Conservation (phyloP, 495 filamentous ascomycete genomes). For the Neurospora sp. region DNA sequence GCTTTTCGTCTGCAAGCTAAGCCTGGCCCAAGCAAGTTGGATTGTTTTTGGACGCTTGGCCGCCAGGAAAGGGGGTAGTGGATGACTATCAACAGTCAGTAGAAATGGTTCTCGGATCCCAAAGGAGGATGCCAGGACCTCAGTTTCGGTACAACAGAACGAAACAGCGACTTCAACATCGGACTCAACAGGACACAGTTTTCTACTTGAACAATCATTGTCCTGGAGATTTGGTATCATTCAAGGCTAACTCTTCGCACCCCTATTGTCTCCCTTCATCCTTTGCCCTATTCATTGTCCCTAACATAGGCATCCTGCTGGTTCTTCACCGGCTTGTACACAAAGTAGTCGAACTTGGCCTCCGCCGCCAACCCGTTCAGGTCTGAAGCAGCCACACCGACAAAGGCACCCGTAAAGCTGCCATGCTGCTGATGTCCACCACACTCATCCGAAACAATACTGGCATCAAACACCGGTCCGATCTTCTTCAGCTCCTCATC, state of each 20-base stretch:
- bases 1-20: not conserved
- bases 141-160: not conserved
- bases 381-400: constrained; percentile 44
- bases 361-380: constrained; percentile 36
- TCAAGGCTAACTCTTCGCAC: not conserved
- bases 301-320: constrained; percentile 36
- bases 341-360: constrained; percentile 41
- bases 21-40: not conserved
- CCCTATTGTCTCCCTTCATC: not conserved
- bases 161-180: not conserved
- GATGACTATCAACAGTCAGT: not conserved
- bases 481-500: constrained; percentile 35
- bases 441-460: constrained; percentile 45
- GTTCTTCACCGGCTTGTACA: constrained; percentile 37
- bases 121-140: not conserved
- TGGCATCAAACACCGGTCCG: constrained; percentile 41
- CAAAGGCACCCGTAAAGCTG: constrained; percentile 48
- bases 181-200: not conserved
- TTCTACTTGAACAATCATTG: not conserved
- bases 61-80: not conserved
- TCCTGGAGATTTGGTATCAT: not conserved
- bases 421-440: constrained; percentile 45
- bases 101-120: not conserved
- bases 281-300: not conserved
- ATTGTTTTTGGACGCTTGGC: not conserved